These are phyloP conservation scores for Trematosphaeria pertusa DNA, from an alignment of 2,329 filamentous ascomycete genomes.

Conservation along the genomic window DNA sequence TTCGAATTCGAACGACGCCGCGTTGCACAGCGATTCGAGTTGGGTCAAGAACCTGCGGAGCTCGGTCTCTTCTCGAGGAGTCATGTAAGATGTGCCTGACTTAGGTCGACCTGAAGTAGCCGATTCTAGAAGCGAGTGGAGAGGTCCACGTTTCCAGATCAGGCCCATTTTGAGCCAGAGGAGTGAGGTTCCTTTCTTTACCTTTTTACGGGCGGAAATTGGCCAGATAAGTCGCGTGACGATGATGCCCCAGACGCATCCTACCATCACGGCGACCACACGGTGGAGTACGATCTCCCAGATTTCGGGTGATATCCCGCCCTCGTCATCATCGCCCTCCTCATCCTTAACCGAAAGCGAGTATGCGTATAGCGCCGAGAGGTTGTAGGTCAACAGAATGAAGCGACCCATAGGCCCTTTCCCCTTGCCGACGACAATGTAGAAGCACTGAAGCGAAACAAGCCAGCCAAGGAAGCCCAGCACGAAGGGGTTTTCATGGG, in stretches of 20 bases:
- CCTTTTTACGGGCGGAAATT: conserved; percentile 85
- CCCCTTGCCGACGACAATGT: conserved; percentile 82
- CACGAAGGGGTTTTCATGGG: conserved; percentile 73
- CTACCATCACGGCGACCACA: conserved; percentile 82
- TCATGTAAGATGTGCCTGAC: conserved; percentile 71
- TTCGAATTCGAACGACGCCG: conserved; percentile 86
- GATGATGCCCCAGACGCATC: conserved; percentile 90
- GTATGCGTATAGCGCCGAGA: conserved; percentile 93
- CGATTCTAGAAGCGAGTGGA: conserved; percentile 69
- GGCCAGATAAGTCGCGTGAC: conserved; percentile 92
- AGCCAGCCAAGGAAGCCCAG: conserved; percentile 84
- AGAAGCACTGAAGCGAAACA: conserved; percentile 83
- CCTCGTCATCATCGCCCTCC: conserved; percentile 83
- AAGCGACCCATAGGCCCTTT: conserved; percentile 93
- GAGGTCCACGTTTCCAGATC: conserved; percentile 92
- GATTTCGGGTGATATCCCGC: conserved; percentile 82
- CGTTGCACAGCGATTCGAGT: conserved; percentile 73
- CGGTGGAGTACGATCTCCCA: conserved; percentile 87
- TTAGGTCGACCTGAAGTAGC: conserved; percentile 30
- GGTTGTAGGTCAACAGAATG: conserved; percentile 93
- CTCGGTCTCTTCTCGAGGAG: conserved; percentile 83
- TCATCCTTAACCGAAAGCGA: conserved; percentile 81
- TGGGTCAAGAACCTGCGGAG: conserved; percentile 80
- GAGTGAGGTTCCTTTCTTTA: conserved; percentile 88
- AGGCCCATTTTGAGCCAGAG: conserved; percentile 94